Base-by-base conservation (phyloP, 176 grass and related monocot species). In the Miscanthus lutarioriparius region DNA sequence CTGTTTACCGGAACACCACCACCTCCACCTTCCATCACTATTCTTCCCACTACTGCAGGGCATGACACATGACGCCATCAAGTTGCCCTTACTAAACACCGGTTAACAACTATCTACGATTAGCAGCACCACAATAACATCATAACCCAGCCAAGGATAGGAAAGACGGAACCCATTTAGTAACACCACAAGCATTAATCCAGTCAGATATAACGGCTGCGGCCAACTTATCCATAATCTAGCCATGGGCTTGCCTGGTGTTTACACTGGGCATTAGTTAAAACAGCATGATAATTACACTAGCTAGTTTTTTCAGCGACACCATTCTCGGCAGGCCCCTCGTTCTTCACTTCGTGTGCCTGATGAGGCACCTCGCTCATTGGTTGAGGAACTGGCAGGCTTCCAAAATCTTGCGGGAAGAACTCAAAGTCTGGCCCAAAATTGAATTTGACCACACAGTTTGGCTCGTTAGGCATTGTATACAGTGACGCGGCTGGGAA, bases 401-500 rank as follows among this genome's bases (percentile, higher is more conserved):
- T 79, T 75, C 88, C 91, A 22, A 99, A 96, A 80, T 99, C 91
- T 84, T 89, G 70, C 1, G 90, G 93, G 81, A 92, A 96, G 64
- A 82, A 87, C 19, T 88, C 71, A 1, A 99, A 99, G 83, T 92
- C 84, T 25, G 93, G 93, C 6, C 93, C 93, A 72, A 99, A 96
- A 77, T 96, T 99, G 86, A 99, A 99, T 67, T 41, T 85, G 22
- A 96, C 97, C 72, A 88, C 81, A 37, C 91, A 96, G 77, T 89
- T 96, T 19, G 90, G 88, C 65, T 99, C 80, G n/a, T 91, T 87
- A 76, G 90, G 97, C 25, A 96, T 66, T 5, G 97, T 92, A 74
- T 99, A 99, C 86, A 91, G 90, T 28, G 93, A 99, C 19, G 90
- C 91, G 8, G 97, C 93, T 51, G 97, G 97, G 81, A 80, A 94